These are phyloP conservation scores for Penicillium silybi DNA, from an alignment of 495 filamentous ascomycete species.

Conservation along the genomic window DNA sequence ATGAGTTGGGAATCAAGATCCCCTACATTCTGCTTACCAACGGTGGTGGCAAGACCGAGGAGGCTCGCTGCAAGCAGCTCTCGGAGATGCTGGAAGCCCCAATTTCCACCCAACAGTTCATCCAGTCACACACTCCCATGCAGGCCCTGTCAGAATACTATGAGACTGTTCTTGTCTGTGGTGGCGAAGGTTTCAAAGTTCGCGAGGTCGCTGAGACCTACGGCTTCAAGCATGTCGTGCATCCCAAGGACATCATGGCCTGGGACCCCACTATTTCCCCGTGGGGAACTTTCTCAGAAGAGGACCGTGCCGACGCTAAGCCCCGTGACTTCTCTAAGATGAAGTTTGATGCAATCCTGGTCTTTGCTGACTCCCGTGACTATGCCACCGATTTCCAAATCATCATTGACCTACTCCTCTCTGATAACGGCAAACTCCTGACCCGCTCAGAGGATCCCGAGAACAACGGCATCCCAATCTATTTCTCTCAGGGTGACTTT, in stretches of 20 bases:
- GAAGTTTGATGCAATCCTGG: slow-evolving; percentile 79
- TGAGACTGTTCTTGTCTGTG: slow-evolving; percentile 78
- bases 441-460: slow-evolving; percentile 67
- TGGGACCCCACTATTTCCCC: slow-evolving; percentile 77
- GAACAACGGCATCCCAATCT: slow-evolving; percentile 66
- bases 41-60: slow-evolving; percentile 86
- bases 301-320: slow-evolving; percentile 63
- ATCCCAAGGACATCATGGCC: slow-evolving; percentile 86
- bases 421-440: slow-evolving; percentile 63
- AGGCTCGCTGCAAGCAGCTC: slow-evolving; percentile 75
- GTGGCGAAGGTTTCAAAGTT: slow-evolving; percentile 87
- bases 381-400: slow-evolving; percentile 83
- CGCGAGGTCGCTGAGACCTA: slow-evolving; percentile 80
- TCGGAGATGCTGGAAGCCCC: slow-evolving; percentile 65
- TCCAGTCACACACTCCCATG: slow-evolving; percentile 94
- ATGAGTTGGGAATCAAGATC: slow-evolving; percentile 78
- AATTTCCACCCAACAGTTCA: slow-evolving; percentile 84
- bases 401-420: slow-evolving; percentile 77
- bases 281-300: slow-evolving; percentile 67
- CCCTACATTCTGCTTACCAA: slow-evolving; percentile 95
- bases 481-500: slow-evolving; percentile 72
- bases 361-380: slow-evolving; percentile 80
- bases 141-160: slow-evolving; percentile 79
- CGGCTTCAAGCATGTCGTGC: slow-evolving; percentile 84
- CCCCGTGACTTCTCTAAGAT: slow-evolving; percentile 62